Base-by-base conservation (phyloP, 1,284 basidiomycete species). In the Cryptococcus sp. region DNA sequence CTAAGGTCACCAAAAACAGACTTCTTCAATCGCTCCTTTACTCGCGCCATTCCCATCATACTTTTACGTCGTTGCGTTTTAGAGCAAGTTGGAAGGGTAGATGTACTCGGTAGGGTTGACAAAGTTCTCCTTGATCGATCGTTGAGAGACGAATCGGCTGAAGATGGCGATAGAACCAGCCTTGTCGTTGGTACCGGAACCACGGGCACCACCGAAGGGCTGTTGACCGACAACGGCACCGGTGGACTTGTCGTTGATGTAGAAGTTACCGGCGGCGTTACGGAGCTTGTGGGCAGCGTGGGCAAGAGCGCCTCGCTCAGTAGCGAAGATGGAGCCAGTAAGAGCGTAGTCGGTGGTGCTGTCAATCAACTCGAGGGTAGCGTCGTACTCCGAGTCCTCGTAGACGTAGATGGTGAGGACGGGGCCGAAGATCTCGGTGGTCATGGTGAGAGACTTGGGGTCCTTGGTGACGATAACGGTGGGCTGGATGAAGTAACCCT, bases 111-210 rank as follows among this genome's bases (percentile, higher is more conserved):
- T 85, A 65, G 93, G 79, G 15, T 84, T 84, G 47, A 93, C 83
- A 71, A 95, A 95, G 76, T 89, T 91, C 82, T 99, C 95, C 84
- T 98, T 99, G 83, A 99, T 94, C 66, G 89, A 92, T 70, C 95
- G 84, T 49, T 90, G 87, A 56, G 88, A 91, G 35, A 93, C 84
- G 78, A 94, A 95, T 59, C 92, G 83, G 79, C 89, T 92, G 81
- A 91, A 94, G 75, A 97, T 90, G 69, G 84, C 86, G 66, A 93
- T 88, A 65, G 89, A 92, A 16, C 95, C 95, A 0, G 93, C 91
- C 83, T 98, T 99, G 81, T 99, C 96, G 82, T 98, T 98, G 64
- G 96, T 99, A 30, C 96, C 95, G 69, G 89, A 92, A 22, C 85
- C 91, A 48, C 95, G 86, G 6, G 87, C 91, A 57, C 95, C 96